Evolutionary conservation across 306 rosid species (phyloP).

Genomic region (Psophocarpus tetragonolobus): DNA sequence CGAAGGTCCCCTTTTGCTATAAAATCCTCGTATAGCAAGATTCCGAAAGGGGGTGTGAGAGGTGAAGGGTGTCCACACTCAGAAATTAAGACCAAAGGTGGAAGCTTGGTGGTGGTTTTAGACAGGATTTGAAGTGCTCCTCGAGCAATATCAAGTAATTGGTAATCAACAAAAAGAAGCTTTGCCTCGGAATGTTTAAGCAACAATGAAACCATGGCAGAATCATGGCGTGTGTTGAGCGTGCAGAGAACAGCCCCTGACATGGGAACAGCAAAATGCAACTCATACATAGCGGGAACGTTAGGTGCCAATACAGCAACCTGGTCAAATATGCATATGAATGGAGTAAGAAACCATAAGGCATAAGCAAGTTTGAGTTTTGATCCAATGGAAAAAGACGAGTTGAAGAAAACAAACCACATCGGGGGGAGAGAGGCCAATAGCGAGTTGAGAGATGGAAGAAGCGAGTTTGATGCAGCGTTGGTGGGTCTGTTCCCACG

Average conservation of each 20-base stretch:
- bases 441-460: slow-evolving; percentile 48
- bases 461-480: slow-evolving; percentile 85
- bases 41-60: slow-evolving; percentile 19
- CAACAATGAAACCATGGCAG: slow-evolving; percentile 57
- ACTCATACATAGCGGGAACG: slow-evolving; percentile 81
- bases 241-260: slow-evolving; percentile 83
- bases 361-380: neutral
- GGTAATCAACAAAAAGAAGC: slow-evolving; percentile 64
- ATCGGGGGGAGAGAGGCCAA: slow-evolving; percentile 43
- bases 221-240: slow-evolving; percentile 66
- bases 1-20: slow-evolving; percentile 50
- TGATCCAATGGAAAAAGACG: neutral
- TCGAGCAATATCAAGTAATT: slow-evolving; percentile 52
- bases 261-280: slow-evolving; percentile 91
- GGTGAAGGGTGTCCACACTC: slow-evolving; percentile 44
- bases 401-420: slow-evolving; percentile 48
- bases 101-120: slow-evolving; percentile 39
- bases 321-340: slow-evolving; percentile 57
- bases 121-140: slow-evolving; percentile 63
- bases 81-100: slow-evolving; percentile 54
- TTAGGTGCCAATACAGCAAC: slow-evolving; percentile 83
- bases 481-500: slow-evolving; percentile 67
- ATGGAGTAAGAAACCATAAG: neutral
- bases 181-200: slow-evolving; percentile 76
- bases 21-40: slow-evolving; percentile 64